phyloP scores from a whole-genome alignment of 2,329 filamentous ascomycete species.

The Pseudocercospora eumusae region DNA sequence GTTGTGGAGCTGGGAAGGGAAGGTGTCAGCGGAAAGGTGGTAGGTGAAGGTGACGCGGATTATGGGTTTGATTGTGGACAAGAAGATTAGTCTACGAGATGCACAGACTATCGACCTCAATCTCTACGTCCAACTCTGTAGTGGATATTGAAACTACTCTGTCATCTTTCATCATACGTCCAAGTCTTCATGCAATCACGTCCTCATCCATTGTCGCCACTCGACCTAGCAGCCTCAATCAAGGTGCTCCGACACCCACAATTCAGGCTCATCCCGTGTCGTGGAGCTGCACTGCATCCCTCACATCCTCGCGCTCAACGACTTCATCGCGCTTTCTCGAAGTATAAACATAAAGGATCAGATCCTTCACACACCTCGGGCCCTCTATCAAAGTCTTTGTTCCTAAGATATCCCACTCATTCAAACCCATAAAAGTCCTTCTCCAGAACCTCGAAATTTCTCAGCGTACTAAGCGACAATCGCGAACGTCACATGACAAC shows the following conservation, averaged over 20 bases:
- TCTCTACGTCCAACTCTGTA: not conserved
- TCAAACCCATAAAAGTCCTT: not conserved
- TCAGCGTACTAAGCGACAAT: constrained; percentile 1
- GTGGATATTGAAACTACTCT: not conserved
- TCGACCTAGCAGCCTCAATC: not conserved
- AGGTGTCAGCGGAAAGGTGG: not conserved
- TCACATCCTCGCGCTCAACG: not conserved
- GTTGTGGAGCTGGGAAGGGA: constrained; percentile 17
- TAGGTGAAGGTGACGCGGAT: not conserved
- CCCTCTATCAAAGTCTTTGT: constrained; percentile 1
- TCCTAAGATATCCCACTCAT: not conserved
- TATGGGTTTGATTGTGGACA: not conserved
- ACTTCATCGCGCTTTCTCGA: constrained; percentile 2
- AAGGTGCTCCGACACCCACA: not conserved
- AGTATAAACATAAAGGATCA: constrained; percentile 7
- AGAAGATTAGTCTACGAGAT: not conserved
- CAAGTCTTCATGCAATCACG: not conserved
- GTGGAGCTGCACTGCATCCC: not conserved
- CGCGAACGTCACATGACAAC: too few species aligned
- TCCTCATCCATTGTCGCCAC: not conserved
- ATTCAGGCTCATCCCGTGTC: not conserved
- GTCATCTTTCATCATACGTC: not conserved
- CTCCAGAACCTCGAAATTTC: not conserved
- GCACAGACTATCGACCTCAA: too few species aligned
- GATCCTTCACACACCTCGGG: constrained; percentile 7